These are phyloP conservation scores for Hericium erinaceus DNA, from an alignment of 768 basidiomycete species.

Conservation along the genomic window DNA sequence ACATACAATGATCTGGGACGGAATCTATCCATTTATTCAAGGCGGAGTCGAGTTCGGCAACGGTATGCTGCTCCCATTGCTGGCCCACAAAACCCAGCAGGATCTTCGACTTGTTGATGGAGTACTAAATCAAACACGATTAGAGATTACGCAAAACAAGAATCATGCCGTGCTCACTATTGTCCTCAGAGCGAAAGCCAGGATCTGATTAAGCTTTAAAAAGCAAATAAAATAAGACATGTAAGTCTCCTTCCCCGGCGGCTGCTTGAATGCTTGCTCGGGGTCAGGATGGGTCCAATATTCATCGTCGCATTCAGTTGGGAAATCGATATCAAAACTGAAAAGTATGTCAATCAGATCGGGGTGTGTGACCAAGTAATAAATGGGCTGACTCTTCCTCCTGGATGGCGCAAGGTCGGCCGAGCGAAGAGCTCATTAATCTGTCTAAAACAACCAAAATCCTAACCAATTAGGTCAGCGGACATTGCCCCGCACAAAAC, in stretches of 20 bases:
- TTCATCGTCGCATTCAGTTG: slow-evolving; percentile 13
- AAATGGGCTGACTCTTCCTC: slow-evolving; percentile 54
- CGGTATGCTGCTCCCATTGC: slow-evolving; percentile 38
- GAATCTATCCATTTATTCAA: slow-evolving; percentile 38
- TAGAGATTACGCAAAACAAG: neutral
- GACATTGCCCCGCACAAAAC: neutral
- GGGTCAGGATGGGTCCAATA: slow-evolving; percentile 13
- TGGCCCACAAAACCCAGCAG: slow-evolving; percentile 41
- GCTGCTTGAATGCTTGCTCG: slow-evolving; percentile 46
- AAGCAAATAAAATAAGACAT: slow-evolving; percentile 46
- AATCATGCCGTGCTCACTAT: slow-evolving; percentile 30
- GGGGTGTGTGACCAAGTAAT: neutral
- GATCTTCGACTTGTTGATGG: slow-evolving; percentile 57
- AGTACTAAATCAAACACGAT: slow-evolving; percentile 38
- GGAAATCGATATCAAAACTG: slow-evolving; percentile 17
- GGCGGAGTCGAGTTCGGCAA: slow-evolving; percentile 37
- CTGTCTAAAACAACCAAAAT: slow-evolving; percentile 40
- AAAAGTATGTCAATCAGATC: slow-evolving; percentile 6
- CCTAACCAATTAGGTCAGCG: slow-evolving; percentile 24
- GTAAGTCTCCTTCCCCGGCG: slow-evolving; percentile 43
- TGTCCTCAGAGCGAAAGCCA: slow-evolving; percentile 53
- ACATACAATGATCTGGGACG: slow-evolving; percentile 28
- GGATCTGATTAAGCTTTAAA: slow-evolving; percentile 54
- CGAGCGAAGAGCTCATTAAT: slow-evolving; percentile 38
- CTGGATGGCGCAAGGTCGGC: slow-evolving; percentile 63